Percentiles rank a stretch among this genome's conserved stretches.
These are phyloP conservation scores for Fusarium sp. DNA, from an alignment of 2,329 filamentous ascomycete species.

Conservation along the genomic window DNA sequence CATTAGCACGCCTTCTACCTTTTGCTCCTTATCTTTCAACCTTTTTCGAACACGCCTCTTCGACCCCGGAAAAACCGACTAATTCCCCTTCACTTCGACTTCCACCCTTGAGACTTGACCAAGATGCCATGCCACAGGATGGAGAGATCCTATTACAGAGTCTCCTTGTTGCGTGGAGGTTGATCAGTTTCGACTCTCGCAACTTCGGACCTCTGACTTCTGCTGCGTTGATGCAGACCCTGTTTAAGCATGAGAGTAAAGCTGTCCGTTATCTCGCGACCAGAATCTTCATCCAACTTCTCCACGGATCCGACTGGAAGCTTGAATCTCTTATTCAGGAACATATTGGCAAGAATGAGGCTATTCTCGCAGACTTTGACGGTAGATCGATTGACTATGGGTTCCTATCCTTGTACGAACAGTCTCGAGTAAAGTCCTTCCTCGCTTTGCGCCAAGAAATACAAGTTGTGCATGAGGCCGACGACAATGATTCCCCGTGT, in stretches of 20 bases:
- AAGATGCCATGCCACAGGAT: conserved; percentile 44
- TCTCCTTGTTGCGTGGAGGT: conserved; percentile 75
- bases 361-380: conserved; percentile 81
- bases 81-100: conserved; percentile 51
- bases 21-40: conserved; percentile 85
- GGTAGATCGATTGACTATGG: conserved; percentile 82
- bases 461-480: conserved; percentile 41
- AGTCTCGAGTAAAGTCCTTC: conserved; percentile 65
- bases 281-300: conserved; percentile 83
- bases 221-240: conserved; percentile 75
- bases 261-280: conserved; percentile 85
- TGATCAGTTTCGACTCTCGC: conserved; percentile 82
- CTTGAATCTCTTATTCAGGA: conserved; percentile 78
- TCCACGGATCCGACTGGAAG: conserved; percentile 85
- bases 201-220: conserved; percentile 77
- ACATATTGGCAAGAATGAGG: conserved; percentile 73
- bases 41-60: conserved; percentile 69
- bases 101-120: conserved; percentile 51
- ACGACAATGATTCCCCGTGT: conserved; percentile 25
- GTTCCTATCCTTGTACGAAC: conserved; percentile 75
- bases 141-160: conserved; percentile 49
- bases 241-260: conserved; percentile 74
- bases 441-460: conserved; percentile 60
- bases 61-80: conserved; percentile 28
- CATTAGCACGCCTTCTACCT: conserved; percentile 85